Conservation (phyloP, 371 early-diverging fungal species). For the Mortierella sp. region DNA sequence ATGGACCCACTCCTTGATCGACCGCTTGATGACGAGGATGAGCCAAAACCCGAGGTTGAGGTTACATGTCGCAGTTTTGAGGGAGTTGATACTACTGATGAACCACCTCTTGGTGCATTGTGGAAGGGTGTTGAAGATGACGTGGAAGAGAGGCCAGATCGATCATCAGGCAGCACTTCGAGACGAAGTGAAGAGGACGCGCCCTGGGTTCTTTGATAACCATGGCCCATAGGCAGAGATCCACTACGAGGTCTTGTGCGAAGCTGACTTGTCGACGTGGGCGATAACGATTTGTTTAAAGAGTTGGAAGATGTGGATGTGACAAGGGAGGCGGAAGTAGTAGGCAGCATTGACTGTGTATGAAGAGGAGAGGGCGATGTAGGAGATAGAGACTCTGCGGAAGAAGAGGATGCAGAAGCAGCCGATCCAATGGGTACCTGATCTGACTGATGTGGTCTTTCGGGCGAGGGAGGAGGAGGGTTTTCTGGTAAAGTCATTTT, state of each 20-base stretch:
- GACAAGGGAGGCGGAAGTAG: not conserved
- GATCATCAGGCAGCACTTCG: constrained; percentile 44
- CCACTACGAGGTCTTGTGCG: constrained; percentile 43
- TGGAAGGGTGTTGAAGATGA: constrained; percentile 7
- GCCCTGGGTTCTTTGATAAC: constrained; percentile 21
- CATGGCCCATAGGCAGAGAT: constrained; percentile 42
- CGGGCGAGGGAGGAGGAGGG: constrained; percentile 13
- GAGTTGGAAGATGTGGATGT: constrained; percentile 25
- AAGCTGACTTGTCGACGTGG: constrained; percentile 20
- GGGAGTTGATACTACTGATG: constrained; percentile 25
- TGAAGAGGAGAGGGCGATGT: not conserved
- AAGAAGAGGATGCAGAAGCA: not conserved
- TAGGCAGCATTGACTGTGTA: not conserved
- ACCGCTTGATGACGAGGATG: constrained; percentile 25
- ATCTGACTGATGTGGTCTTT: not conserved
- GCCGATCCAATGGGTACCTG: not conserved
- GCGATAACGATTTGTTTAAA: constrained; percentile 19
- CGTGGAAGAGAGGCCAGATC: constrained; percentile 5
- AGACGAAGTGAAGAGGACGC: constrained; percentile 41
- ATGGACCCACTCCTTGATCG: constrained; percentile 54
- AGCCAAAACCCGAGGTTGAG: constrained; percentile 32
- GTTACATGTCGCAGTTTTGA: constrained; percentile 51
- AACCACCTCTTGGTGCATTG: constrained; percentile 16
- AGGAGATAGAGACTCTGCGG: not conserved
- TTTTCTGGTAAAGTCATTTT: constrained; percentile 23